These are phyloP conservation scores for Macrolepiota albuminosa DNA, from an alignment of 768 basidiomycete species.

Conservation along the genomic window DNA sequence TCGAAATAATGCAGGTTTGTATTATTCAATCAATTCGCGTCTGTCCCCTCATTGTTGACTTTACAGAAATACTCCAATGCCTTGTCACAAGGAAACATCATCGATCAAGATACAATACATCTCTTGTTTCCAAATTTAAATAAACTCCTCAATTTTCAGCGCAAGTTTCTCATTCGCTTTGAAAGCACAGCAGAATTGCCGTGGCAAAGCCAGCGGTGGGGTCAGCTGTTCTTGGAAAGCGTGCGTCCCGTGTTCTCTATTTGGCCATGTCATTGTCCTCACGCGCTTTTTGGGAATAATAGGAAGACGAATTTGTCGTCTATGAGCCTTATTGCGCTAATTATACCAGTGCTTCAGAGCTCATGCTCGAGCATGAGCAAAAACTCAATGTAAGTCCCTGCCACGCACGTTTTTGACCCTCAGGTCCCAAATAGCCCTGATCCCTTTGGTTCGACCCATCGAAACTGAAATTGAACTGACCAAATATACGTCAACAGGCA, in stretches of 20 bases:
- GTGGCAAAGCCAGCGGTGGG: constrained; percentile 87
- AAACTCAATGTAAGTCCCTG: constrained; percentile 67
- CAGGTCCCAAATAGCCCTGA: constrained; percentile 1
- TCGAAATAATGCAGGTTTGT: constrained; percentile 92
- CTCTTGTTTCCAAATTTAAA: constrained; percentile 92
- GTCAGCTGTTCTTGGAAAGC: constrained; percentile 75
- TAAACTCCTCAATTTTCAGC: constrained; percentile 94
- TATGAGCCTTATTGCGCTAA: constrained; percentile 99
- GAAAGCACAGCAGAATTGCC: constrained; percentile 81
- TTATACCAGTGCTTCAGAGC: constrained; percentile 81
- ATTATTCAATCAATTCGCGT: constrained; percentile 1
- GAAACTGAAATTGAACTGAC: constrained; percentile 28
- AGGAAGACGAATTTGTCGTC: constrained; percentile 94
- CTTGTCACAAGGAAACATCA: constrained; percentile 74
- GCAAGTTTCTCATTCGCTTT: constrained; percentile 86
- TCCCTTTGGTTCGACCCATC: not conserved
- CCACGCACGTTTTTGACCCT: not conserved
- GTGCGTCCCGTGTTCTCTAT: constrained; percentile 53
- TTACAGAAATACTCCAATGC: constrained; percentile 83
- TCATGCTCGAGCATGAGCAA: constrained; percentile 83
- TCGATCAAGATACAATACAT: constrained; percentile 95
- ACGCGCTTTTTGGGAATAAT: constrained; percentile 36
- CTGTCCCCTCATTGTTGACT: constrained; percentile 15
- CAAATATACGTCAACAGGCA: constrained; percentile 49
- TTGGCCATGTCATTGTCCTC: constrained; percentile 38